These are phyloP conservation scores for Aurifilum marmelostoma DNA, from an alignment of 2,329 filamentous ascomycete genomes.

Conservation along the genomic window DNA sequence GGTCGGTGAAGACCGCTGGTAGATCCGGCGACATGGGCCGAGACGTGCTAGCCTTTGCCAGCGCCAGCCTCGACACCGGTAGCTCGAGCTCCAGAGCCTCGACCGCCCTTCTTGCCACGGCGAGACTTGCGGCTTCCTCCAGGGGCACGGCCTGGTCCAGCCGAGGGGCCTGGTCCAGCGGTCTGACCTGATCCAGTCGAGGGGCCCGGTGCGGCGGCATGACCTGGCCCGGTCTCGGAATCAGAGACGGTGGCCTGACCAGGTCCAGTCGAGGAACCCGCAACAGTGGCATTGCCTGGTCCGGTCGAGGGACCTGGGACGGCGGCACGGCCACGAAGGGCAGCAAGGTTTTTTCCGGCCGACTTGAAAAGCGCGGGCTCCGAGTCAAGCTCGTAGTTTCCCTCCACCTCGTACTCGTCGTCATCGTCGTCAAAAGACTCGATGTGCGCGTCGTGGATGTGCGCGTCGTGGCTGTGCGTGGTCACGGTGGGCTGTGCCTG, in stretches of 20 bases:
- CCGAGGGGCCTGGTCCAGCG: not conserved
- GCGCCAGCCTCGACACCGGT: constrained; percentile 11
- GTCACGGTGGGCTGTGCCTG: constrained; percentile 32
- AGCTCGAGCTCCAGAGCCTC: constrained; percentile 2
- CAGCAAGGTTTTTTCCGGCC: constrained; percentile 7
- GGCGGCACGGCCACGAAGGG: not conserved
- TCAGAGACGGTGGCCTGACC: too few species aligned
- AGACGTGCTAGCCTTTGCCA: constrained; percentile 9
- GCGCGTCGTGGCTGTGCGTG: constrained; percentile 31
- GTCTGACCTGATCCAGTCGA: too few species aligned
- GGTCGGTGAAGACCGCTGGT: too few species aligned
- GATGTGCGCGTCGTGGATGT: too few species aligned
- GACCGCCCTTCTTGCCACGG: constrained; percentile 19
- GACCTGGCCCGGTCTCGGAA: too few species aligned
- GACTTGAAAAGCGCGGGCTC: constrained; percentile 15
- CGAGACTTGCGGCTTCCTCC: not conserved
- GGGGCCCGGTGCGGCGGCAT: too few species aligned
- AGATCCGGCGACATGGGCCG: not conserved
- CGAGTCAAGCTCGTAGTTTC: constrained; percentile 23
- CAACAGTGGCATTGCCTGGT: too few species aligned
- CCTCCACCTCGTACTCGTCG: constrained; percentile 29
- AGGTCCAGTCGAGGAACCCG: too few species aligned
- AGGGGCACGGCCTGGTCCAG: not conserved
- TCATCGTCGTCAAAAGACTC: constrained; percentile 27
- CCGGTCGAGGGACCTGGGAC: not conserved